These are phyloP conservation scores for Mycena vitilis DNA, from an alignment of 768 basidiomycete genomes.

Conservation along the genomic window DNA sequence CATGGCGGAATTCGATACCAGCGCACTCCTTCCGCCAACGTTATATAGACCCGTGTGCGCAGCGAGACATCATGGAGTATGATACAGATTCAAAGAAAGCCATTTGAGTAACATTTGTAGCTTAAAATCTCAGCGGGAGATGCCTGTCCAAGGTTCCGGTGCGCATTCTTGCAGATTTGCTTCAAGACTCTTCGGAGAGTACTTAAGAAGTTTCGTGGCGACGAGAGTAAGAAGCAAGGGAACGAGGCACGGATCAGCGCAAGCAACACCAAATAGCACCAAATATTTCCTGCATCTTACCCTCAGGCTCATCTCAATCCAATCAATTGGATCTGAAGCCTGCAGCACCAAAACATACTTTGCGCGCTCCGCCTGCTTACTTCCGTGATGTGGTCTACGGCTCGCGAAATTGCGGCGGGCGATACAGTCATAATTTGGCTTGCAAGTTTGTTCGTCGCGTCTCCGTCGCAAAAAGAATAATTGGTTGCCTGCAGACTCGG, in stretches of 20 bases:
- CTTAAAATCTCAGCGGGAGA: conserved; percentile 31
- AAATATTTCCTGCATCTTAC: conserved; percentile 1
- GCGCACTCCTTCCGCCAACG: not conserved
- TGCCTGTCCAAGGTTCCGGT: conserved; percentile 14
- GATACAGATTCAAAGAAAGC: not conserved
- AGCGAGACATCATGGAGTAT: not conserved
- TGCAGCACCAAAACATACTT: not conserved
- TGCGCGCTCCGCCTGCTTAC: conserved; percentile 9
- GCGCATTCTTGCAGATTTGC: conserved; percentile 28
- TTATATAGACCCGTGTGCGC: not conserved
- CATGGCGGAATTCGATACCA: conserved; percentile 42
- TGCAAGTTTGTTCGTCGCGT: conserved; percentile 51
- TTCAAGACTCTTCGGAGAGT: conserved; percentile 4
- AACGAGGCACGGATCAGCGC: conserved; percentile 29
- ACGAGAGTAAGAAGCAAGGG: not conserved
- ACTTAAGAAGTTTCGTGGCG: not conserved
- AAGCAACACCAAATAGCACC: too few relatives aligned
- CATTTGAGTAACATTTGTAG: conserved; percentile 7
- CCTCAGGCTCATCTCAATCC: conserved; percentile 6
- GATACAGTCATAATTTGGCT: conserved; percentile 89
- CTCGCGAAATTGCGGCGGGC: conserved; percentile 74
- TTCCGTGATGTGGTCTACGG: conserved; percentile 79
- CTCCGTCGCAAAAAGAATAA: conserved; percentile 27
- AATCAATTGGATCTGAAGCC: conserved; percentile 2
- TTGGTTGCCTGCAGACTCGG: conserved; percentile 68